Evolutionary conservation across 2,329 filamentous ascomycete genomes (phyloP), one percentile per base, ranked within the genome.

Genomic region (Pseudocercospora cruenta): DNA sequence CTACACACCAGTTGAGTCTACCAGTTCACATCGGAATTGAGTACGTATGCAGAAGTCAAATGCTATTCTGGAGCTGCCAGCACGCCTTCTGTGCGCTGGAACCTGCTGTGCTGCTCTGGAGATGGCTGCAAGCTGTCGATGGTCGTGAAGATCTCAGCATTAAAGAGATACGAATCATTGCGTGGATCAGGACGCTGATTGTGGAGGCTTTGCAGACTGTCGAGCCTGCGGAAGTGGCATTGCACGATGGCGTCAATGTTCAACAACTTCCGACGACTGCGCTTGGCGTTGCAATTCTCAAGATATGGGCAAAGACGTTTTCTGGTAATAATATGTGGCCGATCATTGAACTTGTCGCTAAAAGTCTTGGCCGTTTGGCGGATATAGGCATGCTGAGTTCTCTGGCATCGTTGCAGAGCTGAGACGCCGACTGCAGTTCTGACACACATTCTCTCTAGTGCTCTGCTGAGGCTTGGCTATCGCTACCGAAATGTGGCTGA

Each of bases 61-160:
- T 84, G 0, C 84, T 86, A 53, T 83, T 86, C 57, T 87, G 85
- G 85, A 85, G 83, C 4, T 84, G 86, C 2, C 79, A 86, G n/a
- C 85, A 87, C 60, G 84, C 84, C 0, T 77, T 87, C 0, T 85
- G 83, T 3, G 83, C 82, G 0, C 77, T 87, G 0, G 85, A 87
- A 69, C 86, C 84, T 21, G 84, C 84, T 0, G 80, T 87, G 0
- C 74, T 87, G 2, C 74, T 87, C 0, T 83, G 83, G 14, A 87
- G 86, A 66, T 84, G 82, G 82, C 75, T 83, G 53, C 65, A 74
- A 57, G 53, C 19, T 6, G 45, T 71, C 74, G 45, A 47, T 67
- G 58, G 80, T 47, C 1, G 67, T 59, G 14, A 72, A 66, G 12
- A 64, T 71, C 16, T 66, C 63, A 3, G 70, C 74, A 16, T 67